Percentiles rank a stretch among this genome's conserved stretches.
phyloP scores from a whole-genome alignment of 352 stramenopile species.

The Pythium pectinolyticum region DNA sequence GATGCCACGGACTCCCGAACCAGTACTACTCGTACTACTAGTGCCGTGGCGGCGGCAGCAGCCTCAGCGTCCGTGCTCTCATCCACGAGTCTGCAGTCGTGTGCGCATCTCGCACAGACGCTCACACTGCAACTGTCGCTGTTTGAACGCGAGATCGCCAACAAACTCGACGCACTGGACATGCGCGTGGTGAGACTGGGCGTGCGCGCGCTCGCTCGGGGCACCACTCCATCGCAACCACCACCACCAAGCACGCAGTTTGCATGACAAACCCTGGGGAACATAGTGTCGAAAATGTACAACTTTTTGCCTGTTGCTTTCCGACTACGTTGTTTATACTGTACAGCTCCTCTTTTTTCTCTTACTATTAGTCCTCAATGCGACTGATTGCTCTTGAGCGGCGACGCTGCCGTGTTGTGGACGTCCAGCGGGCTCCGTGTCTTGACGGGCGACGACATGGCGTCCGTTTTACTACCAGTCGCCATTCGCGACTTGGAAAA shows the following conservation, averaged over 20 bases:
- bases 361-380: constrained; percentile 14
- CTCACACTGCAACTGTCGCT: constrained; percentile 38
- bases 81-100: constrained; percentile 12
- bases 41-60: background rate
- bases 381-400: constrained; percentile 31
- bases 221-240: background rate
- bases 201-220: constrained; percentile 36
- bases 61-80: background rate
- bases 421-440: constrained; percentile 21
- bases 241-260: constrained; percentile 14
- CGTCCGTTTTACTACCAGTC: constrained; percentile 6
- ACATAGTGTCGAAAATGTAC: background rate
- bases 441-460: constrained; percentile 11
- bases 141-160: constrained; percentile 52
- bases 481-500: background rate
- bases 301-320: no score
- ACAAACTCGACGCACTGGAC: constrained; percentile 67
- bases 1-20: background rate
- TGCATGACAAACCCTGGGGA: constrained; percentile 22
- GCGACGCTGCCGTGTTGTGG: constrained; percentile 13
- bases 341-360: background rate
- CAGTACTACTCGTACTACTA: background rate
- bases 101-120: constrained; percentile 21
- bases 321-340: no score
- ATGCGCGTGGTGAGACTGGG: constrained; percentile 61